Conservation (phyloP, 345 rosid species). For the Eucalyptus marginata region DNA sequence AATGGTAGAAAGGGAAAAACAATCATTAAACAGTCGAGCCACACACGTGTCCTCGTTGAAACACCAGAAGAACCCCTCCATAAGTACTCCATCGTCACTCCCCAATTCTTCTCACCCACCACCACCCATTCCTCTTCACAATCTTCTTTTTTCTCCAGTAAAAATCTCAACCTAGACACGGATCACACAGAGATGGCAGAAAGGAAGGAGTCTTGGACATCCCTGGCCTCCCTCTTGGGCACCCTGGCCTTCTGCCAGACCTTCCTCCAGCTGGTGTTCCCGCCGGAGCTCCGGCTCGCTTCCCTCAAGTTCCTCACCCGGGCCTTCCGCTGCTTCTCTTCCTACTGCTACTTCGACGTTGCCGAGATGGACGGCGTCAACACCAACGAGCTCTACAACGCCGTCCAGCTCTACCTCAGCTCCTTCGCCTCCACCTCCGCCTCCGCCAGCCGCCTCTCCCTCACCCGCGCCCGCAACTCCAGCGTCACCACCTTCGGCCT, state of each 20-base stretch:
- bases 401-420: constrained; percentile 83
- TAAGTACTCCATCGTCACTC: not conserved
- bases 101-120: not conserved
- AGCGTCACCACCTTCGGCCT: not conserved
- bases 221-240: constrained; percentile 4
- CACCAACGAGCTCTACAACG: constrained; percentile 96
- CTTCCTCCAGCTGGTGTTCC: not conserved
- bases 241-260: not conserved
- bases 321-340: not conserved
- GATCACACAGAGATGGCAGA: not conserved
- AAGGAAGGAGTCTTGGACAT: constrained; percentile 18
- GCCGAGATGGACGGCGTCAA: constrained; percentile 90
- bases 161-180: not conserved
- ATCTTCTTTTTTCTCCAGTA: not conserved
- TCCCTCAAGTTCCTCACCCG: not conserved
- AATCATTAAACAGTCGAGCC: not conserved
- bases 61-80: not conserved
- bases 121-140: not conserved
- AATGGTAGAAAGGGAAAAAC: too few species aligned
- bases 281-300: not conserved
- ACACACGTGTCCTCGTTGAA: not conserved
- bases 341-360: constrained; percentile 74
- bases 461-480: constrained; percentile 79
- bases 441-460: constrained; percentile 67
- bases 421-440: constrained; percentile 57